Evolutionary conservation across 2,329 filamentous ascomycete species (phyloP).

Genomic region (Colletotrichum cereale): DNA sequence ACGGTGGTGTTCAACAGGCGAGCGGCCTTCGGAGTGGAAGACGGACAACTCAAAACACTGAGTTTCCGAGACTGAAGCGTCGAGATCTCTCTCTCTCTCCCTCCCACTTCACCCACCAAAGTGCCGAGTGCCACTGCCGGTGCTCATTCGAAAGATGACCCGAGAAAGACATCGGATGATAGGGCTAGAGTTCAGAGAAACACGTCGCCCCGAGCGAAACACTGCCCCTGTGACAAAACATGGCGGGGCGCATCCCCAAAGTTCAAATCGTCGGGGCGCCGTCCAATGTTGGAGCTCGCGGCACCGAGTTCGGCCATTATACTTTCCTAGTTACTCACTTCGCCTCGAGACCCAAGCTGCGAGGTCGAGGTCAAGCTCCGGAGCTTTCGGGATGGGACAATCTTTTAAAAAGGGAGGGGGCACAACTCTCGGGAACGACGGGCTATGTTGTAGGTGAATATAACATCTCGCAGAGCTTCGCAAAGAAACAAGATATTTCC

Average conservation of each 20-base stretch:
- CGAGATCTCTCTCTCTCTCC: not conserved
- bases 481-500: not conserved
- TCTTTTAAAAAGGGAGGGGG: not conserved
- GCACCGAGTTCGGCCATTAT: slow-evolving; percentile 16
- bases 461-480: no score
- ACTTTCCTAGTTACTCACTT: not conserved
- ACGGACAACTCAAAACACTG: not conserved
- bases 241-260: not conserved
- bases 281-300: not conserved
- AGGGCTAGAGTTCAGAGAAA: slow-evolving; percentile 6
- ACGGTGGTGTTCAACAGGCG: no score
- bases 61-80: not conserved
- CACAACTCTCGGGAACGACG: not conserved
- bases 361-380: not conserved
- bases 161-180: slow-evolving; percentile 6
- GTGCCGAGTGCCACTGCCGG: not conserved
- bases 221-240: not conserved
- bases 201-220: not conserved
- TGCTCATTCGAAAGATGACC: not conserved
- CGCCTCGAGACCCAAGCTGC: not conserved
- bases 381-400: not conserved
- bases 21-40: no score
- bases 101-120: not conserved
- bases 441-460: not conserved
- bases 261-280: not conserved